Conservation (phyloP, 2,329 filamentous ascomycete species). For the Dothiorella sarmentorum region DNA sequence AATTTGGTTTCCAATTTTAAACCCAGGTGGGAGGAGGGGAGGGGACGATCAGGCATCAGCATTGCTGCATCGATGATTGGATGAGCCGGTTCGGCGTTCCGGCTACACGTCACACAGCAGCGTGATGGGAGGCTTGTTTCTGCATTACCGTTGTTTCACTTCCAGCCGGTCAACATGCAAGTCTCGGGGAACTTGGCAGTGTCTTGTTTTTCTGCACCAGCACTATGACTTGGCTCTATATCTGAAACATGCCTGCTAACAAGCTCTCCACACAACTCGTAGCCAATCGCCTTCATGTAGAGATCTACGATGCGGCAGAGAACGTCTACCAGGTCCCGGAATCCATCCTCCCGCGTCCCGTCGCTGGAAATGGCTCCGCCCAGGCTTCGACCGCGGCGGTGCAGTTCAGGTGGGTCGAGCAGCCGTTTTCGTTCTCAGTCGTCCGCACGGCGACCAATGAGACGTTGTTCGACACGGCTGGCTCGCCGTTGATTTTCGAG, state of each 20-base stretch:
- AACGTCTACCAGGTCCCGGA: constrained; percentile 73
- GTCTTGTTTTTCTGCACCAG: no score
- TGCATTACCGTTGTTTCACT: not conserved
- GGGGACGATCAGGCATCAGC: not conserved
- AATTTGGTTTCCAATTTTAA: no score
- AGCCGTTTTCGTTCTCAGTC: constrained; percentile 68
- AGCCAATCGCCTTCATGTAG: constrained; percentile 69
- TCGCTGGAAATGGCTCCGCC: constrained; percentile 32
- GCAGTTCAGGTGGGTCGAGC: constrained; percentile 51
- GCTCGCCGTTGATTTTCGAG: constrained; percentile 67
- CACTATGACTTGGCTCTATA: not conserved
- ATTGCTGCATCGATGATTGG: not conserved
- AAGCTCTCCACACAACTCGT: no score
- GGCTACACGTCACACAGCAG: not conserved
- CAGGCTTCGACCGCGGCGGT: constrained; percentile 44
- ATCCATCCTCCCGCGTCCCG: constrained; percentile 62
- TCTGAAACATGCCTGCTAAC: constrained; percentile 20
- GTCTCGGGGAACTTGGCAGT: no score
- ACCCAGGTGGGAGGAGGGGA: not conserved
- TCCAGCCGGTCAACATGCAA: not conserved
- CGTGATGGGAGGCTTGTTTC: not conserved
- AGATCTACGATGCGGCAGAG: constrained; percentile 67
- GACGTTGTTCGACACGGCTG: constrained; percentile 67
- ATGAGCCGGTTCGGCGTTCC: not conserved
- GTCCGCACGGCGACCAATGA: constrained; percentile 55